Evolutionary conservation across 1,284 basidiomycete species (phyloP), one percentile per base, ranked within the genome.

Genomic region (Heterobasidion parviporum): DNA sequence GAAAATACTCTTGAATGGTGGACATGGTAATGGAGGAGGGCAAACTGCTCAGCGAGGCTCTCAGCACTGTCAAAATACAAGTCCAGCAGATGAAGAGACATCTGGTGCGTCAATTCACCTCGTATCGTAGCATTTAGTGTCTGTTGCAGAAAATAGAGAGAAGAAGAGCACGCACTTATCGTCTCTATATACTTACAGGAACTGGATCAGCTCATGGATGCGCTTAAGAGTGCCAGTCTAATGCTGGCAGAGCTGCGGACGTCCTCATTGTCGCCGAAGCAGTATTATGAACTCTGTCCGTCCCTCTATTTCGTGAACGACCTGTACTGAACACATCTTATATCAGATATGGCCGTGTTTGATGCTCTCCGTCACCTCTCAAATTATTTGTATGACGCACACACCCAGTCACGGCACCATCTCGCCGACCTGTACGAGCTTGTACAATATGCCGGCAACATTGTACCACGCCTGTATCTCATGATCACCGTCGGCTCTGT

Each of bases 401-500:
- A 98, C 72, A 85, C 82, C 20, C 85, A 90, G 60, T 85, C 86
- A 53, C 83, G 87, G 67, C 94, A 97, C 68, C 94, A 97, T 65
- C 82, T 98, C 56, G 95, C 95, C 49, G 95, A 98, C 77, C 78
- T 98, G 53, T 98, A 98, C 72, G 95, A 98, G 70, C 85, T 98
- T 58, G 94, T 98, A 36, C 95, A 98, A 81, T 98, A 94, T 68
- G 93, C 92, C 44, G 92, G 92, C 69, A 92, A 92, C 67, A 96
- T 98, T 70, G 87, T 97, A 33, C 94, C 94, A 16, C 85, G 94
- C 26, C 79, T 96, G 36, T 97, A 98, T 73, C 89, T 97, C 65
- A 97, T 97, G 94, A 96, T 98, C 65, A 97, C 95, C 32, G 94
- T 98, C 57, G 95, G 94, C 57, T 92, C 94, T 1, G 94, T 98